A percentile compares a stretch with the other conserved stretches of the same genome.
These are phyloP conservation scores for Solanum sitiens DNA, from an alignment of 257 asterid genomes.

Conservation along the genomic window DNA sequence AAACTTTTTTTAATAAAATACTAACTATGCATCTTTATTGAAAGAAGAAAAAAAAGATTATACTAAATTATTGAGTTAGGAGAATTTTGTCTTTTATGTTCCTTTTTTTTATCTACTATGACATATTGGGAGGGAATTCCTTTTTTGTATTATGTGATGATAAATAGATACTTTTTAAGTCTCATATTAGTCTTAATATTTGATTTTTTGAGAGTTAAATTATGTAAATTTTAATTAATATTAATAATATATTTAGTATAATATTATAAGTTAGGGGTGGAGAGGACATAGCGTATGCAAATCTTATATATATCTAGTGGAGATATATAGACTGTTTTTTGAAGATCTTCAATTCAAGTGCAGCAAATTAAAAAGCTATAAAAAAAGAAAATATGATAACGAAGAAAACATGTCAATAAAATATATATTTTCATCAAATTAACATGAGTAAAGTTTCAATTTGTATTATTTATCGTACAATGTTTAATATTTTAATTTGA, in stretches of 20 bases:
- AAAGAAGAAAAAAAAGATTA: neutral
- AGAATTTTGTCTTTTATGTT: neutral
- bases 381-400: too few relatives aligned
- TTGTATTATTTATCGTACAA: too few relatives aligned
- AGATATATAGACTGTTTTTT: accelerated
- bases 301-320: accelerated
- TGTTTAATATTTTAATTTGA: too few relatives aligned
- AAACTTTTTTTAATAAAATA: neutral
- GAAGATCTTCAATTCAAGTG: accelerated
- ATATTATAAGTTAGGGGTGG: accelerated
- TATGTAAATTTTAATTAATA: neutral
- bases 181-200: too few relatives aligned
- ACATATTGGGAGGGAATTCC: neutral
- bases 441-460: too few relatives aligned
- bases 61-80: neutral
- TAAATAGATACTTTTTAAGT: accelerated
- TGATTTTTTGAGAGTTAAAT: neutral
- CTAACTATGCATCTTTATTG: neutral
- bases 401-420: too few relatives aligned
- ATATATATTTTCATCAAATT: too few relatives aligned
- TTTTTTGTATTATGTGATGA: neutral
- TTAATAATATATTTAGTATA: neutral
- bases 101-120: neutral
- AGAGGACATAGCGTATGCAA: accelerated
- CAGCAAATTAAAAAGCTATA: accelerated